phyloP scores from a whole-genome alignment of 805 yeast species.

The Ascoidea asiatica region DNA sequence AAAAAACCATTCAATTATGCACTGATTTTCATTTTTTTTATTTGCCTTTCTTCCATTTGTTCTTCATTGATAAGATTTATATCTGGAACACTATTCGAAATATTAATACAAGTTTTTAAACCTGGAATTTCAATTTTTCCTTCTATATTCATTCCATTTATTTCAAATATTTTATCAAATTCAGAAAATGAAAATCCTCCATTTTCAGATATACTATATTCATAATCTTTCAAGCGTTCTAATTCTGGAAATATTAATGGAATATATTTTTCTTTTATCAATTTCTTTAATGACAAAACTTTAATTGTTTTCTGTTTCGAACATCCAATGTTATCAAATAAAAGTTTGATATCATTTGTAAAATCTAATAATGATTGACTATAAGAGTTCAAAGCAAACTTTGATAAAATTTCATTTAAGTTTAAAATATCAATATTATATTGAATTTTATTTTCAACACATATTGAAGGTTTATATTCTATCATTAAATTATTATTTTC shows the following conservation, averaged over 20 bases:
- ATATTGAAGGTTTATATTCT: neutral
- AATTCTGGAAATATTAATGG: neutral
- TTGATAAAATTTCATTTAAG: too few species aligned
- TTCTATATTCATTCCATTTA: neutral
- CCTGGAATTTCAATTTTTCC: too few species aligned
- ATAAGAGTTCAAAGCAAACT: neutral
- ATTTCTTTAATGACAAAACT: neutral
- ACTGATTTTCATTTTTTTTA: too few species aligned
- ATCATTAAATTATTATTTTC: neutral
- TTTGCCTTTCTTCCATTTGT: too few species aligned
- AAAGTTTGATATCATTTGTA: neutral
- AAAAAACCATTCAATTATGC: too few species aligned
- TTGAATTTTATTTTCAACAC: neutral
- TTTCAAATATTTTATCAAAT: neutral
- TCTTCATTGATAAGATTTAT: too few species aligned
- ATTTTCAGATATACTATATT: neutral
- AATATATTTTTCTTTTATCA: neutral
- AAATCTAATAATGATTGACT: neutral
- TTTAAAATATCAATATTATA: neutral
- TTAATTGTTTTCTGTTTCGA: neutral
- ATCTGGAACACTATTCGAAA: too few species aligned
- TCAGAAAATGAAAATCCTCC: neutral
- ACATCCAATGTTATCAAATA: neutral
- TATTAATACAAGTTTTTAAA: too few species aligned
- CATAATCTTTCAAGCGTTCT: neutral